phyloP scores from a whole-genome alignment of 2,329 filamentous ascomycete species.

The Knoxdaviesia proteae region DNA sequence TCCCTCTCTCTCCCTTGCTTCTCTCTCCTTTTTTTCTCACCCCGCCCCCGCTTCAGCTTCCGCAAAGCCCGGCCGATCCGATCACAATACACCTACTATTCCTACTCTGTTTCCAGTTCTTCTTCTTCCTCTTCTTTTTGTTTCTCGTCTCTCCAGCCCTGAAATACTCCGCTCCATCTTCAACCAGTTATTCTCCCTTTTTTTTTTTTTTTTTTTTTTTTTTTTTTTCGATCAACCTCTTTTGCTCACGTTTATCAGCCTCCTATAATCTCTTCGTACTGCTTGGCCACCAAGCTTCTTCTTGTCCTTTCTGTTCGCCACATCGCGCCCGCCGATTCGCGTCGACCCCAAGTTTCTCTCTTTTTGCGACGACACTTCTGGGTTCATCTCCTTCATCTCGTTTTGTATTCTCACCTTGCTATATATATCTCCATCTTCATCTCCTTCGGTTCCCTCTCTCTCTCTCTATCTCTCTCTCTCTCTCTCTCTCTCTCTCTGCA shows the following conservation, averaged over 20 bases:
- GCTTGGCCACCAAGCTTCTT: neutral
- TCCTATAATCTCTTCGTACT: neutral
- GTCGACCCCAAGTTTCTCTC: neutral
- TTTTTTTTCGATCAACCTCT: neutral
- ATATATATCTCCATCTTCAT: neutral
- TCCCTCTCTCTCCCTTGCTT: too few species aligned
- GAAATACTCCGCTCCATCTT: neutral
- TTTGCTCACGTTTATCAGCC: neutral
- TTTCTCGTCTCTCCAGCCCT: neutral
- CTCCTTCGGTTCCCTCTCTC: neutral
- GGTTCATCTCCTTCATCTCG: conserved; percentile 1
- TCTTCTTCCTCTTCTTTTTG: neutral
- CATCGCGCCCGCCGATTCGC: conserved; percentile 2
- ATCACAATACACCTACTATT: neutral
- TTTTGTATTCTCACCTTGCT: neutral
- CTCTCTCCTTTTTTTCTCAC: too few species aligned
- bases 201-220: neutral
- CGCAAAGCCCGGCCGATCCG: too few species aligned
- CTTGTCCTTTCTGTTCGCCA: neutral
- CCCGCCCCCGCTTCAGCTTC: too few species aligned
- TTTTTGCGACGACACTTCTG: neutral
- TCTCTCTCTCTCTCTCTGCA: neutral
- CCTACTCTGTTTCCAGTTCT: neutral
- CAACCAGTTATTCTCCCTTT: neutral
- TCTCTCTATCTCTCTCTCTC: neutral